Conservation (phyloP, 2,329 filamentous ascomycete genomes). For the Fusarium oxysporum region DNA sequence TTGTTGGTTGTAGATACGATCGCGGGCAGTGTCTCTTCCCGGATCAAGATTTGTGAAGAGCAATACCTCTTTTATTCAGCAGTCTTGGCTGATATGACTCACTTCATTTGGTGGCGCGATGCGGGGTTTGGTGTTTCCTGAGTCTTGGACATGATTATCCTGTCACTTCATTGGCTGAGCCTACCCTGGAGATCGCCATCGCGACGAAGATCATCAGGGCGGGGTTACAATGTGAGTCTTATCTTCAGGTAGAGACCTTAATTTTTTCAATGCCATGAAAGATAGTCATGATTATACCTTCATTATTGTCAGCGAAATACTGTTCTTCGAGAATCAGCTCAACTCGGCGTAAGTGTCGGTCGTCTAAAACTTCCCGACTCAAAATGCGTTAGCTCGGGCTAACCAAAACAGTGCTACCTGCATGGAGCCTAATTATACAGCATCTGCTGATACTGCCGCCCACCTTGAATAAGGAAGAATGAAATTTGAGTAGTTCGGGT, state of each 20-base stretch:
- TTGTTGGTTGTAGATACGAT: fast-evolving
- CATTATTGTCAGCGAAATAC: fast-evolving
- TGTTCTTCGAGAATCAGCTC: no score
- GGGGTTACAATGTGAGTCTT: background rate
- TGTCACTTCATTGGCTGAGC: background rate
- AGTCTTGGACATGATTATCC: background rate
- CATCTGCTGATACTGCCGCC: no score
- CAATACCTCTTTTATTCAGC: fast-evolving
- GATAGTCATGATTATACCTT: fast-evolving
- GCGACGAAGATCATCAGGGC: background rate
- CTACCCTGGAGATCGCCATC: background rate
- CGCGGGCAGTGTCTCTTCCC: fast-evolving
- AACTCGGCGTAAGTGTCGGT: background rate
- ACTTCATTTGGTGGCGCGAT: background rate
- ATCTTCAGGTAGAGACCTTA: fast-evolving
- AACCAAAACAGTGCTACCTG: no score
- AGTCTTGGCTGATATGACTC: background rate
- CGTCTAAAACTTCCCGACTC: no score
- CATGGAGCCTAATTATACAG: no score
- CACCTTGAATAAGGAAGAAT: no score
- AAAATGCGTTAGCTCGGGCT: no score
- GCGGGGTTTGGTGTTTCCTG: background rate
- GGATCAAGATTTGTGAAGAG: fast-evolving
- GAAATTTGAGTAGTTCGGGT: no score
- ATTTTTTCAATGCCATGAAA: fast-evolving